Evolutionary conservation across 129 eudicot species (phyloP).

Genomic region (Chrysanthemum seticuspe): DNA sequence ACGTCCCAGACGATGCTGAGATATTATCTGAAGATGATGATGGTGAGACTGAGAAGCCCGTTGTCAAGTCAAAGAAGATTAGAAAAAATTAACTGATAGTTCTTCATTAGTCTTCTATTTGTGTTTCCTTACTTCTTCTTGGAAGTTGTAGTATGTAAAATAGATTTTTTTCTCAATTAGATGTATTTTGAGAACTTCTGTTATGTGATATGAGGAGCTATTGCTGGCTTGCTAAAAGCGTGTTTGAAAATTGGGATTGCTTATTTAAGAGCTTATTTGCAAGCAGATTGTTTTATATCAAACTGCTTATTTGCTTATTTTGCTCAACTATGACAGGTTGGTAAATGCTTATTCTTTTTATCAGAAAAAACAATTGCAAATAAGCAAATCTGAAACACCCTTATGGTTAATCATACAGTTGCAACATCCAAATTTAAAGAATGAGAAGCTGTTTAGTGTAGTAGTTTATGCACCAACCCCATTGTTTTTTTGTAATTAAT

Average conservation of each 20-base stretch:
- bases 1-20: conserved; percentile 78
- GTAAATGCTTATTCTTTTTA: no score
- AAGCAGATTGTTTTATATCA: no score
- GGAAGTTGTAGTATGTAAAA: neutral
- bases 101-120: neutral
- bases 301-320: no score
- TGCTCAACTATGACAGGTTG: no score
- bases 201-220: neutral
- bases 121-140: neutral
- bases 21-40: conserved; percentile 75
- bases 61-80: conserved; percentile 56
- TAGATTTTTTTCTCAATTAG: neutral
- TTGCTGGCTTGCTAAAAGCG: neutral
- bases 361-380: no score
- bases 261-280: no score
- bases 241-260: no score
- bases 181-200: neutral
- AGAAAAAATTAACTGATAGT: conserved; percentile 16
- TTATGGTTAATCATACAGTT: no score
- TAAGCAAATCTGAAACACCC: no score
- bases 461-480: conserved; percentile 44
- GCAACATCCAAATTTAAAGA: no score
- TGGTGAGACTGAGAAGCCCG: conserved; percentile 36
- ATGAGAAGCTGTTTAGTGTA: neutral
- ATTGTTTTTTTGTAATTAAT: conserved; percentile 11